Base-by-base conservation (phyloP, 192 early-diverging fungal species). In the Entomortierella lignicola region DNA sequence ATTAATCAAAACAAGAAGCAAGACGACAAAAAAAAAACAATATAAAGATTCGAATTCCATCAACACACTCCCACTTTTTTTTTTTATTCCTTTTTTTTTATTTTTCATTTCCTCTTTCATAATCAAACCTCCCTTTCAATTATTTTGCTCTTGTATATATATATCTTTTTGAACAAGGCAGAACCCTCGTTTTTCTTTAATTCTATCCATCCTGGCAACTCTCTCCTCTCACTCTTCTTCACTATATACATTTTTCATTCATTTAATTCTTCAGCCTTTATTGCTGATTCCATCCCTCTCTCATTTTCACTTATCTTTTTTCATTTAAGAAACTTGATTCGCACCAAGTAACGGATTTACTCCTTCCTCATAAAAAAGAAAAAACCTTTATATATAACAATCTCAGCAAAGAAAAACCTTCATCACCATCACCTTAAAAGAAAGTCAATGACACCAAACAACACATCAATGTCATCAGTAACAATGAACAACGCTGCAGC, bases 21-120 rank as follows among this genome's bases (percentile, higher is more conserved):
- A 52, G 18, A 25, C 5, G n/a, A n/a, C 6, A 52, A 52, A 52
- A 51, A 55, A 71, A 71, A 72, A 72, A 54, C 60, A 63, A 74
- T 74, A 74, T 74, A 74, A 74, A 25, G 71, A 74, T 74, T 74
- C 56, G 71, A 74, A 74, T 67, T 41, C 27, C 65, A 5, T 48
- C 42, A 58, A 64, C 55, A 26, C 61, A 63, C 55, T 54, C 55
- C 17, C 18, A n/a, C 50, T 43, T 50, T 56, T 56, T 54, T 65
- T 65, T 63, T 57, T 44, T 51, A 42, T 37, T 37, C 31, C 30
- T 43, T 64, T 25, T 42, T 29, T 50, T 20, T 52, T 25, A 25
- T 69, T 50, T 3, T n/a, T n/a, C n/a, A n/a, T n/a, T n/a, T n/a
- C n/a, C 21, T 34, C 42, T 55, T 54, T 57, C 55, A 20, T 62